Base-by-base conservation (phyloP, 2,329 filamentous ascomycete genomes). In the Harringtonia lauricola region DNA sequence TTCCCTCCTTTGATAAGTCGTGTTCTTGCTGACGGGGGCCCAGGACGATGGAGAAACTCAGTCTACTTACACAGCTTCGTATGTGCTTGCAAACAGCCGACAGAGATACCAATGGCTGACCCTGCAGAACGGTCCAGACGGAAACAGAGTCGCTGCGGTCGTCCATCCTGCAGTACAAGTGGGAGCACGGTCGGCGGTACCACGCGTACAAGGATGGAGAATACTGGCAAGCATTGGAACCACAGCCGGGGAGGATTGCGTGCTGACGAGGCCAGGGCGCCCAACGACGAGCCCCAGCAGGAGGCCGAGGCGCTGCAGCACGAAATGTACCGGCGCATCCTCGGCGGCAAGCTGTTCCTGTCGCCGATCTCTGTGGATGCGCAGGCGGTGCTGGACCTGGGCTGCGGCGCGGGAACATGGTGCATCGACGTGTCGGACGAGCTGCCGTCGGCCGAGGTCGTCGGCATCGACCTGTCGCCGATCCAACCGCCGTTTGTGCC, bases 401-500 rank as follows among this genome's bases (percentile, higher is more conserved):
- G 70, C 38, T 74, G 70, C 15, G 72, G 72, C n/a, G 70, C 68
- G 4, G 72, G 72, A 2, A 70, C 71, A 15, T 41, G 39, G 39
- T 22, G 19, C 19, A 41, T 41, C 8, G 34, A 21, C 13, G 34
- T 17, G 19, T 19, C 57, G 51, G 46, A 64, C 35, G 26, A 57
- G 3, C 63, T 65, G 22, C 65, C 65, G 33, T 50, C 59, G 51
- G 64, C 49, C 52, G 60, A 44, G 64, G 72, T 47, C 2, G 61
- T 62, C 36, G 70, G 69, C 35, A 65, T 65, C 7, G 69, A 73
- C 52, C 58, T 73, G 4, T 71, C 67, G 18, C 67, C 70, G 2
- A 68, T 71, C 18, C 70, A 72, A 49, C 68, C 69, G 6, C 57
- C 57, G 28, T 46, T 64, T 54, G 67, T 79, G 0, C 76, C 77